Percentiles rank a stretch among this genome's conserved stretches.
phyloP scores from a whole-genome alignment of 2,329 filamentous ascomycete genomes.

The Fusarium denticulatum region DNA sequence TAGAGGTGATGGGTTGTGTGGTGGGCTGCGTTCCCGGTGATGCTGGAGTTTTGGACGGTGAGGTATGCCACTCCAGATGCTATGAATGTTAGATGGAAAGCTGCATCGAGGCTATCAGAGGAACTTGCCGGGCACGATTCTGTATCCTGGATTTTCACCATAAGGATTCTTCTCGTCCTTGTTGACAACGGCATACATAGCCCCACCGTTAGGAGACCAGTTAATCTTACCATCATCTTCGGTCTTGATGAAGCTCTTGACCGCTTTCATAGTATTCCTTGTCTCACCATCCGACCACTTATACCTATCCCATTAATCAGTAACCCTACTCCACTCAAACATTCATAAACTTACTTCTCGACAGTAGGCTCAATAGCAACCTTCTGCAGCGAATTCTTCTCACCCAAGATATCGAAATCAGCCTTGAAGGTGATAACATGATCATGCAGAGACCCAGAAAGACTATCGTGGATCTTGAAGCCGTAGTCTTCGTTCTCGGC shows the following conservation, averaged over 20 bases:
- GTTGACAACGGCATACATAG: background rate
- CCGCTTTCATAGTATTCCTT: background rate
- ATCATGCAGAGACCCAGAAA: background rate
- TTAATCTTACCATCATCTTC: slow-evolving; percentile 3
- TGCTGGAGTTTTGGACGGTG: background rate
- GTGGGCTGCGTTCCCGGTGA: background rate
- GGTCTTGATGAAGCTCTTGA: slow-evolving; percentile 1
- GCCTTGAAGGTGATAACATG: slow-evolving; percentile 1
- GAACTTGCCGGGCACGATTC: background rate
- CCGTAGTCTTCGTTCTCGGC: slow-evolving; percentile 5
- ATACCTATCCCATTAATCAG: background rate
- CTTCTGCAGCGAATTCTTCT: slow-evolving; percentile 1
- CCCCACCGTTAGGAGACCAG: background rate
- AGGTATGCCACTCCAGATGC: background rate
- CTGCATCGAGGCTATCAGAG: too few species aligned
- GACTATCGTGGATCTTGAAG: background rate
- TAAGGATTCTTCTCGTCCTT: background rate
- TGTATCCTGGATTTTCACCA: background rate
- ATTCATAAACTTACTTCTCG: background rate
- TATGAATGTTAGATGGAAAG: too few species aligned
- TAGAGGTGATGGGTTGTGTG: slow-evolving; percentile 7
- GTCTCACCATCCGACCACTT: background rate
- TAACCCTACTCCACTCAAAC: rapidly evolving
- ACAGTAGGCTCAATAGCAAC: background rate
- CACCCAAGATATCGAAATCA: background rate